Evolutionary conservation across 2,329 filamentous ascomycete genomes (phyloP).

Genomic region (Metarhizium album): DNA sequence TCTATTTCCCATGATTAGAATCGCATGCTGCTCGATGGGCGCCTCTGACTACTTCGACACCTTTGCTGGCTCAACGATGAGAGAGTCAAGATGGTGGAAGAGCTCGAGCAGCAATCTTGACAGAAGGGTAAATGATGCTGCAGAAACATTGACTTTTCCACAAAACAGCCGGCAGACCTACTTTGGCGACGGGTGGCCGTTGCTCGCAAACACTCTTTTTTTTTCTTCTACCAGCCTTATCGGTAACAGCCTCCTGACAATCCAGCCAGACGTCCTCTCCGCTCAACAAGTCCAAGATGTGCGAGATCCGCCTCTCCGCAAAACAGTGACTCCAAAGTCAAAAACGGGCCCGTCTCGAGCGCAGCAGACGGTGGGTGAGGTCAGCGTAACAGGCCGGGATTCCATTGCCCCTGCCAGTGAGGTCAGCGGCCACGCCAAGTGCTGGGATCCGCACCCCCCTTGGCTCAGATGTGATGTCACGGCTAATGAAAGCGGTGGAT

Average conservation of each 20-base stretch:
- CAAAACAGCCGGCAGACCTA: no score
- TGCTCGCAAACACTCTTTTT: no score
- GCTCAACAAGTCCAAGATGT: background rate
- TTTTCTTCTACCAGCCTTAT: no score
- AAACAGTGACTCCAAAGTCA: background rate
- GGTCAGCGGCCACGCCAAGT: slow-evolving; percentile 1
- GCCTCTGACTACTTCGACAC: background rate
- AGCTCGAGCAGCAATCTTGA: background rate
- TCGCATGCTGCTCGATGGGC: background rate
- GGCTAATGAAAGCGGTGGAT: background rate
- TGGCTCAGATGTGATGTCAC: slow-evolving; percentile 3
- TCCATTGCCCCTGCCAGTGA: background rate
- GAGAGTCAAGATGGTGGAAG: background rate
- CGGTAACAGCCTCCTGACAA: background rate
- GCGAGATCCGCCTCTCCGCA: background rate
- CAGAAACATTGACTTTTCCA: no score
- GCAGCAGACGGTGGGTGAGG: background rate
- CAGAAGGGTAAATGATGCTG: background rate
- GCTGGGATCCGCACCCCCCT: background rate
- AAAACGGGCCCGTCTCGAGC: no score
- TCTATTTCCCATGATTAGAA: background rate
- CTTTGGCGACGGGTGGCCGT: no score
- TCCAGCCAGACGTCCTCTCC: background rate
- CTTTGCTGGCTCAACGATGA: background rate
- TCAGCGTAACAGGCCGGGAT: background rate